Evolutionary conservation across 2,329 filamentous ascomycete species (phyloP).

Genomic region (Geosmithia putterillii): DNA sequence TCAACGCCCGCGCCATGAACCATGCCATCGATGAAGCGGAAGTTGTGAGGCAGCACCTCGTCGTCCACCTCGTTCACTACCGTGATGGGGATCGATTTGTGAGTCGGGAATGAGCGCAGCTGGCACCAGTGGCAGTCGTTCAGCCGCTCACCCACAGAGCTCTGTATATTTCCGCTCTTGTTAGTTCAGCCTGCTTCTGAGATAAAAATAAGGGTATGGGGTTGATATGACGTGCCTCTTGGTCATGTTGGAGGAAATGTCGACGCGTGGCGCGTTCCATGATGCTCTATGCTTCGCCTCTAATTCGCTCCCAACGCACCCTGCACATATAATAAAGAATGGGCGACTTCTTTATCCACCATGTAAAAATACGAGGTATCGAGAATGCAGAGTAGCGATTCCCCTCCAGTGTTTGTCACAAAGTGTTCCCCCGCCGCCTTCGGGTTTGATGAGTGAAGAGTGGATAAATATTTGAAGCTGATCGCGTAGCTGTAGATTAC

Average conservation of each 20-base stretch:
- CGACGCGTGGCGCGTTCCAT: constrained; percentile 33
- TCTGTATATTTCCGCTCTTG: constrained; percentile 25
- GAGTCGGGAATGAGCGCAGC: constrained; percentile 39
- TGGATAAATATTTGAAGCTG: not conserved
- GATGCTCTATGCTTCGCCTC: not conserved
- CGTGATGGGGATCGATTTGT: constrained; percentile 38
- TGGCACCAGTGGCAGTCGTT: constrained; percentile 49
- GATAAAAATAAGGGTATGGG: not conserved
- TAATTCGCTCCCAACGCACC: not conserved
- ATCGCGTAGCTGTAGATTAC: not conserved
- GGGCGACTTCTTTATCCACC: not conserved
- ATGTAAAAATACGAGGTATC: too few relatives aligned
- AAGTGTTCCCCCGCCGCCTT: too few relatives aligned
- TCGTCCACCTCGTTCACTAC: constrained; percentile 53
- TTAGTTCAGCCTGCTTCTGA: not conserved
- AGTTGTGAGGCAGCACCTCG: constrained; percentile 44
- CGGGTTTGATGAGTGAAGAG: not conserved
- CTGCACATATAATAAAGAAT: not conserved
- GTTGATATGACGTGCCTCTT: constrained; percentile 11
- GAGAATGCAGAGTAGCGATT: not conserved
- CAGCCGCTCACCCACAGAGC: not conserved
- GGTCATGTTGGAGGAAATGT: constrained; percentile 39
- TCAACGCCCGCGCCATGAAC: constrained; percentile 48
- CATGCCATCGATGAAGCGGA: constrained; percentile 55
- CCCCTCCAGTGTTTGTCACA: not conserved